Percentiles rank a stretch among this genome's conserved stretches.
Conservation (phyloP, 2,329 filamentous ascomycete species). For the Boeremia exigua region DNA sequence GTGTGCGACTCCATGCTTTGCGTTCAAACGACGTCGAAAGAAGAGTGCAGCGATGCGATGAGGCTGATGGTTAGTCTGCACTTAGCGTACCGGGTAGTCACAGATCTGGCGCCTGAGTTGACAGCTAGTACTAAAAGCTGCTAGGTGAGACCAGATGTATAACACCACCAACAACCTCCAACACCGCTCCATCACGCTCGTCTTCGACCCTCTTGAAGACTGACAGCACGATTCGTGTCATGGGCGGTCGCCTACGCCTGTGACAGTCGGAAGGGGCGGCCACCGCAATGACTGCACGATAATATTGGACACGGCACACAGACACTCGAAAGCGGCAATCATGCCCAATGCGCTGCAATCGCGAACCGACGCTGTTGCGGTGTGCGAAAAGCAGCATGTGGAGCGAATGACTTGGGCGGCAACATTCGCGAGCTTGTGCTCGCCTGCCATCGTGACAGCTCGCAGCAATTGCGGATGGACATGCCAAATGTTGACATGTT, state of each 20-base stretch:
- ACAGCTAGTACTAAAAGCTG: slow-evolving; percentile 32
- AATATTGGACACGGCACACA: slow-evolving; percentile 47
- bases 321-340: slow-evolving; percentile 35
- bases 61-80: slow-evolving; percentile 38
- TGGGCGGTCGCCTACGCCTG: slow-evolving; percentile 20
- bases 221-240: slow-evolving; percentile 15
- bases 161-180: slow-evolving; percentile 10
- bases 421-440: not conserved
- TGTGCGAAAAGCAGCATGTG: slow-evolving; percentile 29
- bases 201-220: not conserved
- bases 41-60: slow-evolving; percentile 33
- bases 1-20: slow-evolving; percentile 20
- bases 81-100: slow-evolving; percentile 33
- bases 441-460: not conserved
- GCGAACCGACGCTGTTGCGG: slow-evolving; percentile 26
- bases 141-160: slow-evolving; percentile 22
- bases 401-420: slow-evolving; percentile 13
- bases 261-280: slow-evolving; percentile 29
- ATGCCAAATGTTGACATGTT: not conserved
- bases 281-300: slow-evolving; percentile 37
- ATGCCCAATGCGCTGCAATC: slow-evolving; percentile 34
- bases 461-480: not conserved
- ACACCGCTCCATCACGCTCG: not conserved
- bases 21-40: slow-evolving; percentile 29
- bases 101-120: slow-evolving; percentile 19